These are phyloP conservation scores for Euphorbia lathyris DNA, from an alignment of 345 rosid genomes.

Conservation along the genomic window DNA sequence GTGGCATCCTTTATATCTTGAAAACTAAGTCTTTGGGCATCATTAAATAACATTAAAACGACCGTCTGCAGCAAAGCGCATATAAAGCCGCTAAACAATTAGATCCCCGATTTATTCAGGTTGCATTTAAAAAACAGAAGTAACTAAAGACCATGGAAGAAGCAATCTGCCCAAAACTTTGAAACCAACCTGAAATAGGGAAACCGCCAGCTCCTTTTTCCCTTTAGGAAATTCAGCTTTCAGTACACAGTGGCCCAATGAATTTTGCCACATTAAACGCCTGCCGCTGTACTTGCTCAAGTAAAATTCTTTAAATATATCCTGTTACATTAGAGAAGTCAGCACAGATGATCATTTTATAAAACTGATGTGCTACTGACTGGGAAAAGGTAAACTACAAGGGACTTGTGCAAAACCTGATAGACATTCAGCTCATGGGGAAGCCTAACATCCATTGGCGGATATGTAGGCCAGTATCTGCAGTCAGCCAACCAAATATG, in stretches of 20 bases:
- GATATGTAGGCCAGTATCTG: conserved; percentile 99
- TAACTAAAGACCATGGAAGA: background rate
- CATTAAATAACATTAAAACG: conserved; percentile 93
- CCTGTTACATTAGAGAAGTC: conserved; percentile 39
- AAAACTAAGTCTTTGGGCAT: conserved; percentile 84
- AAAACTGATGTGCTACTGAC: background rate
- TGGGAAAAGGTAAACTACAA: conserved; percentile 8
- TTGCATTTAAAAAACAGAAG: background rate
- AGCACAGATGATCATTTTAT: background rate
- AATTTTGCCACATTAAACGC: conserved; percentile 97
- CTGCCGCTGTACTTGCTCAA: conserved; percentile 96
- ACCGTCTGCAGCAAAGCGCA: conserved; percentile 58
- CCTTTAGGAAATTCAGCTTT: conserved; percentile 88
- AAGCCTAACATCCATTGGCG: conserved; percentile 97
- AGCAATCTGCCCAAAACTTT: background rate
- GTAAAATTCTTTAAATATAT: conserved; percentile 96
- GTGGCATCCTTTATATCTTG: conserved; percentile 93
- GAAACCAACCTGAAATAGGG: conserved; percentile 83
- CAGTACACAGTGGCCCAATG: conserved; percentile 93
- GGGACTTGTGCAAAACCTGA: conserved; percentile 59
- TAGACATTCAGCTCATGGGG: conserved; percentile 97
- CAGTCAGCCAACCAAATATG: conserved; percentile 27
- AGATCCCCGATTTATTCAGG: conserved; percentile 7
- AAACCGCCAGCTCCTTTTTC: conserved; percentile 95
- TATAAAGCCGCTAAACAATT: conserved; percentile 15